Base-by-base conservation (phyloP, 2,329 filamentous ascomycete species). In the Diaporthe ilicicola region DNA sequence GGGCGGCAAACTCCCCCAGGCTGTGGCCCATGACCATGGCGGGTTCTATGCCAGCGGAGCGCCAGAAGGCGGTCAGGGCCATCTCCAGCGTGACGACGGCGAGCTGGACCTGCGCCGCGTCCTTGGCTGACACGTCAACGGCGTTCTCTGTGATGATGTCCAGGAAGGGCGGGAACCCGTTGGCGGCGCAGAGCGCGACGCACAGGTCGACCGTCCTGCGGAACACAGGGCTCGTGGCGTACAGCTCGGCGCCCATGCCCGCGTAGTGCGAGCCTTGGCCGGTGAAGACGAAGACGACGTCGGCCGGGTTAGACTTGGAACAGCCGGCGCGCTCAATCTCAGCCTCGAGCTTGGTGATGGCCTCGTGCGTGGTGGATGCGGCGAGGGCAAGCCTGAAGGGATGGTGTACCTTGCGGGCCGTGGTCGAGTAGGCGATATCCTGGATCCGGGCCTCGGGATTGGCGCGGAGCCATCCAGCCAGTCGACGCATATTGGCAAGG, bases 1-100 rank as follows among this genome's bases (percentile, higher is more conserved):
- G 85, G 61, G 91, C 91, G 39, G 91, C 90, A 74, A 92, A 92
- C 78, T 93, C 91, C 59, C 91, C 91, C 44, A 93, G 81, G 72
- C 89, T 91, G 77, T 88, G 87, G 8, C 87, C 87, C 22, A 88
- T 78, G 4, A 88, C 86, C 24, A 69, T 51, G n/a, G 67, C 62
- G 4, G 86, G 86, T 27, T 77, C 78, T 32, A 88, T 79, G 34
- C 85, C 85, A 79, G 84, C 84, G 3, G 82, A 84, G 29, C 73
- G 75, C 86, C 86, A 88, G 1, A 87, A 78, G 55, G 80, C 82
- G 4, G 82, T 82, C 17, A 88, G 78, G 19, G 86, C 85, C 77
- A 86, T 87, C 75, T 88, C 83, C 29, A 86, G 81, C 48, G 82
- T 83, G 29, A 80, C 80, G 27, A 86, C 76, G 2, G 82, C 84